Conservation (phyloP, 805 yeast species). For the Yarrowia hollandica region DNA sequence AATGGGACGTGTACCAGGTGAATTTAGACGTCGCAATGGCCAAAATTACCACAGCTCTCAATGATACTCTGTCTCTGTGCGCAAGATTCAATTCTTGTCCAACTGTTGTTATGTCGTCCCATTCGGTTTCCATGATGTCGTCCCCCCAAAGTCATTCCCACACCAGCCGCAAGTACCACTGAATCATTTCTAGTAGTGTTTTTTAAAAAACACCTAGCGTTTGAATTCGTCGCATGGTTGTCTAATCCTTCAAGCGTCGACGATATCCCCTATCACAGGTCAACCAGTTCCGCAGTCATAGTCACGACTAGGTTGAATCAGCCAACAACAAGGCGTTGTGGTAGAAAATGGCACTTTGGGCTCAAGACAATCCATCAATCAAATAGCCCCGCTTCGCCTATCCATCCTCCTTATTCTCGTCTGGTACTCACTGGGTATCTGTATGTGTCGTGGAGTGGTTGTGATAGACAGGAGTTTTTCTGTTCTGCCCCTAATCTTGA, state of each 20-base stretch:
- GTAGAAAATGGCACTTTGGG: neutral
- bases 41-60: neutral
- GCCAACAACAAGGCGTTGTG: neutral
- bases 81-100: too few relatives aligned
- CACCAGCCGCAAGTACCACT: too few relatives aligned
- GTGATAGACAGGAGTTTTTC: constrained; percentile 28
- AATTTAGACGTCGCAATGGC: neutral
- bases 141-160: too few relatives aligned
- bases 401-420: neutral
- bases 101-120: too few relatives aligned
- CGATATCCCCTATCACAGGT: too few relatives aligned
- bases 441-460: constrained; percentile 29
- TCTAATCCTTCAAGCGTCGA: too few relatives aligned
- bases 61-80: too few relatives aligned
- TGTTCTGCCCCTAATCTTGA: constrained; percentile 27
- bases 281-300: neutral
- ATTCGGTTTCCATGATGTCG: too few relatives aligned
- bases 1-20: neutral
- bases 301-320: neutral
- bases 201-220: too few relatives aligned
- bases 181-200: too few relatives aligned
- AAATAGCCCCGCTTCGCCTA: neutral
- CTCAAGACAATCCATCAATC: neutral
- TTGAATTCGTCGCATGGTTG: too few relatives aligned
- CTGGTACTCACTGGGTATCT: constrained; percentile 28